Evolutionary conservation across 805 yeast genomes (phyloP).

Genomic region (Cyberlindnera euphorbiiphila): DNA sequence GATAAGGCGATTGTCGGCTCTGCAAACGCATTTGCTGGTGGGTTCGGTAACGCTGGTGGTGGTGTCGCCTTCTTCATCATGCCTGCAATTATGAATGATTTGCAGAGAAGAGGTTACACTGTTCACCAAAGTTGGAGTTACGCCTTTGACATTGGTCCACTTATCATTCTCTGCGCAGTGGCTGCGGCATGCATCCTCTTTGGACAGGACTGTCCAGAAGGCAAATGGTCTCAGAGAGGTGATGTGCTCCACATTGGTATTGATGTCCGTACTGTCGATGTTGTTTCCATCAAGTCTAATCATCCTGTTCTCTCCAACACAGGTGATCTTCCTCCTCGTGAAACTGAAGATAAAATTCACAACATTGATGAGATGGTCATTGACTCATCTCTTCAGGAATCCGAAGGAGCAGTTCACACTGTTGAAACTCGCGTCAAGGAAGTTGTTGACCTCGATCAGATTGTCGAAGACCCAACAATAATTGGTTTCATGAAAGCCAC

Average conservation of each 20-base stretch:
- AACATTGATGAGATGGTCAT: slow-evolving; percentile 7
- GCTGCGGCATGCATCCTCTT: slow-evolving; percentile 25
- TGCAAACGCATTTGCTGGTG: slow-evolving; percentile 32
- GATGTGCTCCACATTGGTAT: slow-evolving; percentile 26
- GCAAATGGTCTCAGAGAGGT: slow-evolving; percentile 32
- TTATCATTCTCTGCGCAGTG: slow-evolving; percentile 28
- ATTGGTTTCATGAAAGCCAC: slow-evolving; percentile 17
- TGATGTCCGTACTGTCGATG: slow-evolving; percentile 25
- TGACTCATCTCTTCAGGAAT: slow-evolving; percentile 1
- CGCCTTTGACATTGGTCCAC: slow-evolving; percentile 31
- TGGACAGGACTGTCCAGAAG: slow-evolving; percentile 35
- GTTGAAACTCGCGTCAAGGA: slow-evolving; percentile 19
- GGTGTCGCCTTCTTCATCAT: slow-evolving; percentile 33
- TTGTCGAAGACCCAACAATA: slow-evolving; percentile 27
- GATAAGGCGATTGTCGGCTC: slow-evolving; percentile 30
- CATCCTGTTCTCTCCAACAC: slow-evolving; percentile 12
- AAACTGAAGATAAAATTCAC: slow-evolving; percentile 8
- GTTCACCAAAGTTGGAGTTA: slow-evolving; percentile 28
- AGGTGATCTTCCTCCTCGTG: neutral
- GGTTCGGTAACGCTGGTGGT: slow-evolving; percentile 33
- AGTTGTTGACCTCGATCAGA: slow-evolving; percentile 24
- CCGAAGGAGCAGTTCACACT: slow-evolving; percentile 7
- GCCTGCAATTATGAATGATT: slow-evolving; percentile 27
- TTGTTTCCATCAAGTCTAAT: slow-evolving; percentile 22
- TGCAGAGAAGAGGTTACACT: slow-evolving; percentile 21